A percentile compares a stretch with the other conserved stretches of the same genome.
Conservation (phyloP, 2,329 filamentous ascomycete species). For the Talaromyces sp. region DNA sequence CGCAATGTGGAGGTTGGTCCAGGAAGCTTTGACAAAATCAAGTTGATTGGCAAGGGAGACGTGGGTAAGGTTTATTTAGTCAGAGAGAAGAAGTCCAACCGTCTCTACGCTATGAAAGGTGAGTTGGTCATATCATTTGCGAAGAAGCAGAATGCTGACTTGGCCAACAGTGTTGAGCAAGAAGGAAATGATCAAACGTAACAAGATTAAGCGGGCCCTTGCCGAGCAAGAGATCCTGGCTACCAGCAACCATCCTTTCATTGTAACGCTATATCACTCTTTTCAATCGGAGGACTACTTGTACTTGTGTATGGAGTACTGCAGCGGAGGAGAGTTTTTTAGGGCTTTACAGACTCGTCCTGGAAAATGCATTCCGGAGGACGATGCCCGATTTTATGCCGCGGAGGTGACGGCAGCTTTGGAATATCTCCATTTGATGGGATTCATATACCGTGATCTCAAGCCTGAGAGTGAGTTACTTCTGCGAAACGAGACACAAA, state of each 20-base stretch:
- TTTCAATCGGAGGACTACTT: slow-evolving; percentile 99
- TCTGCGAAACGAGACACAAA: not conserved
- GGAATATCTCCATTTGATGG: slow-evolving; percentile 97
- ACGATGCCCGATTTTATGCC: slow-evolving; percentile 94
- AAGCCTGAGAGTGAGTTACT: slow-evolving; percentile 81
- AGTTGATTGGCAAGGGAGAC: slow-evolving; percentile 97
- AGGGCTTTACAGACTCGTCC: slow-evolving; percentile 90
- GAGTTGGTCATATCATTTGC: slow-evolving; percentile 24
- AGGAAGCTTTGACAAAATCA: slow-evolving; percentile 98
- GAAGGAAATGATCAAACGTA: slow-evolving; percentile 99
- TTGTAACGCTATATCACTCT: slow-evolving; percentile 96
- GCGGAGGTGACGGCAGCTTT: slow-evolving; percentile 94
- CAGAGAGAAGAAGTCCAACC: slow-evolving; percentile 91
- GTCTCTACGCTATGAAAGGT: slow-evolving; percentile 99
- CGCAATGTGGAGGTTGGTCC: slow-evolving; percentile 94
- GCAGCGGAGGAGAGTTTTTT: slow-evolving; percentile 98
- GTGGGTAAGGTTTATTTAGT: slow-evolving; percentile 98
- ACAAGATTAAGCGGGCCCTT: slow-evolving; percentile 98
- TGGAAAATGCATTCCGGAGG: slow-evolving; percentile 94
- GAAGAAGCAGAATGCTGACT: slow-evolving; percentile 33
- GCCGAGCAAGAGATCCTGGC: slow-evolving; percentile 97
- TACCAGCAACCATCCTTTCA: slow-evolving; percentile 98
- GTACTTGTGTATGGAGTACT: slow-evolving; percentile 99
- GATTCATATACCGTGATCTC: slow-evolving; percentile 96
- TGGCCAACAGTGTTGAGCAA: slow-evolving; percentile 78